These are phyloP conservation scores for Aspergillus biplanus DNA, from an alignment of 495 filamentous ascomycete genomes.

Conservation along the genomic window DNA sequence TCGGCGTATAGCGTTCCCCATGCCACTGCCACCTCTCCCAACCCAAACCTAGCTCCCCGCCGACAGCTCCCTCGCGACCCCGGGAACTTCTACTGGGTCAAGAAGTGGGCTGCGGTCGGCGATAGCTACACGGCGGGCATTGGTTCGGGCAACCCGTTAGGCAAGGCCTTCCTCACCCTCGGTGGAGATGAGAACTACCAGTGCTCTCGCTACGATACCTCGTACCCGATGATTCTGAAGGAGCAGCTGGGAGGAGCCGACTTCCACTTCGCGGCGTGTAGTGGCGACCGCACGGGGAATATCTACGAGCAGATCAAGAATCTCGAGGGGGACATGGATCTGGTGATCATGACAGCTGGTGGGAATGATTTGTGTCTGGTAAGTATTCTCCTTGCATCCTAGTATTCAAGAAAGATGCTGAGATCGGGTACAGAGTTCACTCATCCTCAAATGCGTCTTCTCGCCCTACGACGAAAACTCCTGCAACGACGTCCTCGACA, in stretches of 20 bases:
- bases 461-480: conserved; percentile 6
- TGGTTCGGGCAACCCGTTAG: conserved; percentile 27
- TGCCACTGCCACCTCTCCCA: neutral
- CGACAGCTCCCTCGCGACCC: conserved; percentile 2
- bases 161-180: neutral
- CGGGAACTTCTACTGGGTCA: conserved; percentile 30
- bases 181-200: neutral
- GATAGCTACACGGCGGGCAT: conserved; percentile 41
- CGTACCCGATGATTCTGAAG: conserved; percentile 27
- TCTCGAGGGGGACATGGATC: conserved; percentile 22
- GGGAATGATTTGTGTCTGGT: conserved; percentile 39
- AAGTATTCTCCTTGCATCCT: neutral
- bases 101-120: conserved; percentile 34
- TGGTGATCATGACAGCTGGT: conserved; percentile 36
- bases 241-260: conserved; percentile 4
- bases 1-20: neutral
- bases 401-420: neutral
- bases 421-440: neutral
- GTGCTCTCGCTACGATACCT: conserved; percentile 33
- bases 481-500: conserved; percentile 25
- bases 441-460: conserved; percentile 33
- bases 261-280: conserved; percentile 27
- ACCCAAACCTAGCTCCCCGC: neutral
- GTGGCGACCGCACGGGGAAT: conserved; percentile 22
- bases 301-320: conserved; percentile 28